Conservation (phyloP, 1,284 basidiomycete species). For the Neonothopanus nambi region DNA sequence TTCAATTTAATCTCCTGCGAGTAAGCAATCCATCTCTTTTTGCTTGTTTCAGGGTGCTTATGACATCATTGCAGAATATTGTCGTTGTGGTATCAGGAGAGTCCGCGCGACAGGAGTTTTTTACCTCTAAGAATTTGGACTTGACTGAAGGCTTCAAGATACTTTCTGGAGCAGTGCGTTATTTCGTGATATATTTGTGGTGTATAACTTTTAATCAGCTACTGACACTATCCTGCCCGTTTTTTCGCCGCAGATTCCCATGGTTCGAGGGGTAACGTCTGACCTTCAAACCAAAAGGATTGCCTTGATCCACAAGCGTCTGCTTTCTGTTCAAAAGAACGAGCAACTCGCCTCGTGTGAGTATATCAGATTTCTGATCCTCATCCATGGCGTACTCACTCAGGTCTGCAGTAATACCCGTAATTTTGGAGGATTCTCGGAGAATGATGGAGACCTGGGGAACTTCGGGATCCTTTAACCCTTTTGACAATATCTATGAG, state of each 20-base stretch:
- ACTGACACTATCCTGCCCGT: constrained; percentile 4
- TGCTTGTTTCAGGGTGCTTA: constrained; percentile 11
- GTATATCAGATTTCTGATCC: constrained; percentile 27
- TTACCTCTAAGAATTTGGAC: constrained; percentile 65
- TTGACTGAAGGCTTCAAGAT: constrained; percentile 75
- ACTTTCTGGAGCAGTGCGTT: constrained; percentile 69
- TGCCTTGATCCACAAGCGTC: constrained; percentile 66
- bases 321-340: constrained; percentile 59
- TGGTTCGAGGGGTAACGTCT: constrained; percentile 71
- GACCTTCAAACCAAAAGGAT: constrained; percentile 61
- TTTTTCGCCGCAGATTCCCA: constrained; percentile 53
- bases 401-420: constrained; percentile 51
- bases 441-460: constrained; percentile 63
- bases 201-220: neutral
- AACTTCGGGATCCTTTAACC: constrained; percentile 58
- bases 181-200: constrained; percentile 11
- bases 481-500: constrained; percentile 69
- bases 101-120: constrained; percentile 65
- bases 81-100: constrained; percentile 74
- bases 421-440: constrained; percentile 62
- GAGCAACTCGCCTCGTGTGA: constrained; percentile 57
- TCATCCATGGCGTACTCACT: constrained; percentile 18
- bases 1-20: constrained; percentile 64
- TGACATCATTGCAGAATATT: constrained; percentile 47
- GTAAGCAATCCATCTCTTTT: constrained; percentile 38